Base-by-base conservation (phyloP, 2,329 filamentous ascomycete genomes). In the Diatrype stigma region DNA sequence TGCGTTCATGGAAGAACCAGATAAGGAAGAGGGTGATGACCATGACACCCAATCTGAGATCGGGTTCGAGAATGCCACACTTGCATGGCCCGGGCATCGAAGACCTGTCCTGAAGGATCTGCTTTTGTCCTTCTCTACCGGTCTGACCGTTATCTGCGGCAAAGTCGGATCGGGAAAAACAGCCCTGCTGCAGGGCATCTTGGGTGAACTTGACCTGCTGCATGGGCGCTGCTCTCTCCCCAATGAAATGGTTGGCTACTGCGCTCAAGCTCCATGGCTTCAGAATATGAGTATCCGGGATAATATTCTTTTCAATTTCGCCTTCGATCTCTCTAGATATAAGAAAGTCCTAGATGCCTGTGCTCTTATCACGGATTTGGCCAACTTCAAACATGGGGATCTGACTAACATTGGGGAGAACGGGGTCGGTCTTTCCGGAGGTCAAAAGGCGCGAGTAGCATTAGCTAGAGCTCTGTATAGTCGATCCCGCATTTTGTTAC, bases 1-100 rank as follows among this genome's bases (percentile, higher is more conserved):
- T 61, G 79, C 81, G 21, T 96, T 95, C 70, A 95, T 96, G 89
- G 73, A 76, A 1, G 91, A 96, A 67, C 89, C 89, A 0, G 84
- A 96, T 61, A 90, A 90, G 59, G 79, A 82, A 28, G 75, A 79
- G 26, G 66, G 67, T 3, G 71, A 73, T 3, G 60, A 69, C 3
- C 64, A 65, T 8, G 68, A 75, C 3, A 44, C 66, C 1, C 56
- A 56, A 2, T 61, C 71, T 17, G 70, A 77, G 16, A 72, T 86
- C 19, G 67, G 78, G 38, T 73, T 95, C 45, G 71, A 77, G 2
- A 70, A 81, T 26, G 89, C 88, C 4, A 85, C 84, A 0, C 95
- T 95, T 63, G 81, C 86, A 0, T 96, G 91, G 86, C 90, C 91
- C 0, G 88, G 88, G 0, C 80, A 80, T 1, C 65, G 75, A 2